These are phyloP conservation scores for Picochlorum sp. DNA, from an alignment of 139 green algal species.

Conservation along the genomic window DNA sequence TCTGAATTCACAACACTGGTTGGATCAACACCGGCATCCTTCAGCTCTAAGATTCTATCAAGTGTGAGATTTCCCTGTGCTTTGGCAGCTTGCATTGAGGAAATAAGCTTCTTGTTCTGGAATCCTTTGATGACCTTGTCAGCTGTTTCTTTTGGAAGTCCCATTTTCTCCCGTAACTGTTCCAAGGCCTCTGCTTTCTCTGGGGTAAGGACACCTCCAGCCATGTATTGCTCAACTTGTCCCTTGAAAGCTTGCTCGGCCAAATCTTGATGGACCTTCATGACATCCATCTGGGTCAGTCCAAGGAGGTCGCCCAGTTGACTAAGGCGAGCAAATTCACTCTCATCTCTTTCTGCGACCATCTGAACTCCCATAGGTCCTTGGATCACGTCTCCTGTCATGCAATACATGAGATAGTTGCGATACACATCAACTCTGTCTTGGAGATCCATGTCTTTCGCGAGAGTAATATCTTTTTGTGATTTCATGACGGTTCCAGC, in stretches of 20 bases:
- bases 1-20: constrained; percentile 54
- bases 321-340: constrained; percentile 69
- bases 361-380: constrained; percentile 79
- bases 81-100: constrained; percentile 39
- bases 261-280: constrained; percentile 68
- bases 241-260: constrained; percentile 85
- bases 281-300: constrained; percentile 51
- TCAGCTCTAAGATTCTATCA: constrained; percentile 62
- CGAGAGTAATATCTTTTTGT: constrained; percentile 94
- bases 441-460: constrained; percentile 62
- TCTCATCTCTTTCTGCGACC: constrained; percentile 60
- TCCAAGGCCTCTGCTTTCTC: constrained; percentile 70
- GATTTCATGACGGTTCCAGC: constrained; percentile 24
- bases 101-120: constrained; percentile 45
- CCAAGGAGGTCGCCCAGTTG: constrained; percentile 82
- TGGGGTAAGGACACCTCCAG: constrained; percentile 56
- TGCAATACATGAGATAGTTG: constrained; percentile 89
- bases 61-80: constrained; percentile 46
- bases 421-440: constrained; percentile 84
- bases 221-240: constrained; percentile 56
- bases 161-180: constrained; percentile 70
- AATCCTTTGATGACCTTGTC: constrained; percentile 80
- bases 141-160: constrained; percentile 65
- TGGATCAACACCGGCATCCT: constrained; percentile 59
- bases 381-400: constrained; percentile 76